Percentiles rank a stretch among this genome's conserved stretches.
Conservation (phyloP, 495 filamentous ascomycete species). For the Pseudevernia furfuracea region DNA sequence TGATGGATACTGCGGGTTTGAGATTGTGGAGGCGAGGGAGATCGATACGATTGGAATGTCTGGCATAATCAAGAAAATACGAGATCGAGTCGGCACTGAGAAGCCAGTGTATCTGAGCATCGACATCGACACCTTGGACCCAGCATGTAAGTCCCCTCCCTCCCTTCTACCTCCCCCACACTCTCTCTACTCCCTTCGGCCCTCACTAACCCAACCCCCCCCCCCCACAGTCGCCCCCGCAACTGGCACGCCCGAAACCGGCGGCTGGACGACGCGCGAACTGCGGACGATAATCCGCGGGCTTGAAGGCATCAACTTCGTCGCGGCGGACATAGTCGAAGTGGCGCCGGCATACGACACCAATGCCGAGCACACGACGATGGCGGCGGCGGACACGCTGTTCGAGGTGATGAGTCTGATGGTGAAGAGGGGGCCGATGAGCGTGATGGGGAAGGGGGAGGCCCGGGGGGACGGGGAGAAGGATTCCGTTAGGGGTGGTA, state of each 20-base stretch:
- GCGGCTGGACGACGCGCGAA: conserved; percentile 80
- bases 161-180: neutral
- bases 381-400: conserved; percentile 61
- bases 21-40: conserved; percentile 72
- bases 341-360: conserved; percentile 67
- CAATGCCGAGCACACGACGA: conserved; percentile 57
- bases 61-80: conserved; percentile 69
- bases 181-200: neutral
- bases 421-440: conserved; percentile 49
- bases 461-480: conserved; percentile 12
- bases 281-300: conserved; percentile 66
- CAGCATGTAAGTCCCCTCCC: conserved; percentile 52
- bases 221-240: conserved; percentile 55
- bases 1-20: conserved; percentile 76
- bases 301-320: conserved; percentile 63
- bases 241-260: conserved; percentile 81
- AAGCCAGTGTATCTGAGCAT: conserved; percentile 77
- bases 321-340: conserved; percentile 75
- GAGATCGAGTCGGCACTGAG: conserved; percentile 61
- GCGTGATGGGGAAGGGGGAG: conserved; percentile 9
- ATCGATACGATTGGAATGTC: conserved; percentile 66
- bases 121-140: conserved; percentile 84
- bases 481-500: conserved; percentile 2
- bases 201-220: neutral
- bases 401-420: conserved; percentile 60